Evolutionary conservation across 2,329 filamentous ascomycete genomes (phyloP).

Genomic region (Septoria linicola): DNA sequence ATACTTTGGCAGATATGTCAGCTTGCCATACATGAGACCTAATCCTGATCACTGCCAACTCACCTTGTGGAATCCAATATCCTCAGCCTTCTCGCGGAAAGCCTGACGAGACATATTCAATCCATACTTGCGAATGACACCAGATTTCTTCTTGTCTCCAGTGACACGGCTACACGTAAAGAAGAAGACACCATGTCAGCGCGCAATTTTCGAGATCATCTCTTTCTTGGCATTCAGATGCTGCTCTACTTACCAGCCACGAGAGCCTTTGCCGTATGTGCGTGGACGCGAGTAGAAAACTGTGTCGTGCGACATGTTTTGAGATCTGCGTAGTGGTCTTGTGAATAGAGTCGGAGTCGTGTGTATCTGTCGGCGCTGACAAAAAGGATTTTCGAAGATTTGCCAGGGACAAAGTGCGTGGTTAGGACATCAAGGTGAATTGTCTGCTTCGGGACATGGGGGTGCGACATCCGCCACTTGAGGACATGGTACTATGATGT

Average conservation of each 20-base stretch:
- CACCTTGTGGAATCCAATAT: slow-evolving; percentile 34
- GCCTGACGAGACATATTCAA: slow-evolving; percentile 33
- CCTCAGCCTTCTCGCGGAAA: slow-evolving; percentile 33
- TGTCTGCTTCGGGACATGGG: no score
- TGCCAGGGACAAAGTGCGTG: neutral
- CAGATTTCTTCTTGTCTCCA: slow-evolving; percentile 32
- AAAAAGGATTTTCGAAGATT: neutral
- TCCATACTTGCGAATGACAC: slow-evolving; percentile 33
- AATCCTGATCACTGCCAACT: neutral
- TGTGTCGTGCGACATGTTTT: slow-evolving; percentile 31
- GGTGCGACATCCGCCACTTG: no score
- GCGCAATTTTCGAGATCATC: neutral
- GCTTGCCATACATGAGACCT: no score
- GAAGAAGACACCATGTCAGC: neutral
- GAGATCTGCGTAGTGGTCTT: neutral
- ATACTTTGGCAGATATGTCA: no score
- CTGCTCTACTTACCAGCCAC: slow-evolving; percentile 27
- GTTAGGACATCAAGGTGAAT: neutral
- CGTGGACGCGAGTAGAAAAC: slow-evolving; percentile 33
- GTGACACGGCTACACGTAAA: slow-evolving; percentile 28
- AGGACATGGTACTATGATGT: no score
- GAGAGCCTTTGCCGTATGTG: slow-evolving; percentile 32
- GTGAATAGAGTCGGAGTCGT: neutral
- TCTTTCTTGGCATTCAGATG: neutral
- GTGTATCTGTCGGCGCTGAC: no score